phyloP scores from a whole-genome alignment of 305 asterid genomes.

The Ilex paraguariensis region DNA sequence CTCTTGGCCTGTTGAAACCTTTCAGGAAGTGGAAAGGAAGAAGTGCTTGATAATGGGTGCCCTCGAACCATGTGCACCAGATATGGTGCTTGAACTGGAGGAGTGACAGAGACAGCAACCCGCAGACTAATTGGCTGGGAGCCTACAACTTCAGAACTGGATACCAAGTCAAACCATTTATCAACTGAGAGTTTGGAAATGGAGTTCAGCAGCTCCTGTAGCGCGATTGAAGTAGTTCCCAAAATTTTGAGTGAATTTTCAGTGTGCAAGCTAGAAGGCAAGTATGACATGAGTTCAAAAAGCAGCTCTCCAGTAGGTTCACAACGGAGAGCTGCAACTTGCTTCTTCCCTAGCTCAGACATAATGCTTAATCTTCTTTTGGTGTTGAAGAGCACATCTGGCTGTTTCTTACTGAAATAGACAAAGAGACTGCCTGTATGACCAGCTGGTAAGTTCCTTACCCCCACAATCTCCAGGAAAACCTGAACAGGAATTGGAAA shows the following conservation, averaged over 20 bases:
- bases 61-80: conserved; percentile 51
- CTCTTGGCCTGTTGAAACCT: conserved; percentile 43
- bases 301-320: conserved; percentile 63
- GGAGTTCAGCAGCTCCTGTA: conserved; percentile 49
- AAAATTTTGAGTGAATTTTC: conserved; percentile 42
- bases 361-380: conserved; percentile 68
- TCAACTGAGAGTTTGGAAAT: conserved; percentile 53
- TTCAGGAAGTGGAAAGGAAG: conserved; percentile 58
- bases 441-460: conserved; percentile 61
- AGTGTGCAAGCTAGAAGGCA: conserved; percentile 31
- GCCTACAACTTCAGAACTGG: conserved; percentile 36
- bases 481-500: conserved; percentile 34
- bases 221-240: conserved; percentile 52
- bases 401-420: conserved; percentile 67
- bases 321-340: conserved; percentile 81
- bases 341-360: conserved; percentile 70
- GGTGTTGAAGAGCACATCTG: conserved; percentile 67
- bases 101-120: conserved; percentile 75
- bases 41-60: conserved; percentile 53
- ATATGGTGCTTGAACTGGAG: conserved; percentile 59
- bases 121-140: conserved; percentile 55
- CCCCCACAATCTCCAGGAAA: conserved; percentile 77
- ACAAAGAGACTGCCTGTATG: conserved; percentile 52
- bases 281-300: conserved; percentile 53
- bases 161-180: conserved; percentile 84